Conservation (phyloP, 148 eudicot species). For the Spergularia marina region DNA sequence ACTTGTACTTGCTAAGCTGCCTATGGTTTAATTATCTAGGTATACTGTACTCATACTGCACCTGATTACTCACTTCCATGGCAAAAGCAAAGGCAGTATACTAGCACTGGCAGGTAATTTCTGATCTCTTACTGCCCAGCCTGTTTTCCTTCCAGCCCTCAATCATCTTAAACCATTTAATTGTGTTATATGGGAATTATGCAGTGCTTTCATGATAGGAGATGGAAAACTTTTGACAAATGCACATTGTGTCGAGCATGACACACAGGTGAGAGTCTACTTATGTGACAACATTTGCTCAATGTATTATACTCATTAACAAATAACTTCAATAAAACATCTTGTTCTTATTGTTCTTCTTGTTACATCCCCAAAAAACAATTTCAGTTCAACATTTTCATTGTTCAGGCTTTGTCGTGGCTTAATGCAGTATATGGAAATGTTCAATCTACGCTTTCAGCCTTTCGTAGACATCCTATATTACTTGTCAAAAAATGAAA, state of each 20-base stretch:
- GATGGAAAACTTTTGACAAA: constrained; percentile 95
- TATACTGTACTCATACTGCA: constrained; percentile 89
- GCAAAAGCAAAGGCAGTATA: constrained; percentile 93
- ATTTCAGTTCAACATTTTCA: constrained; percentile 1
- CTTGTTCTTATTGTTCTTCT: background rate
- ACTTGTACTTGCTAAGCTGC: background rate
- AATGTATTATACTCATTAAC: background rate
- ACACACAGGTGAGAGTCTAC: constrained; percentile 64
- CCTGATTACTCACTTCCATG: constrained; percentile 98
- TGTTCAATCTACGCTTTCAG: no score
- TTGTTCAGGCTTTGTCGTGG: background rate
- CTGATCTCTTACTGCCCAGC: constrained; percentile 2
- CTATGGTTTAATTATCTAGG: constrained; percentile 43
- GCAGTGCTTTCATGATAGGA: constrained; percentile 98
- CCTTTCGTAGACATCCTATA: no score
- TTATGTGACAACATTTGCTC: background rate
- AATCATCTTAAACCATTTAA: background rate
- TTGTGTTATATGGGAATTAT: constrained; percentile 23
- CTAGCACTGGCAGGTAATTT: constrained; percentile 92
- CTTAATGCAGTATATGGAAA: background rate
- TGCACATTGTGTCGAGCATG: constrained; percentile 96
- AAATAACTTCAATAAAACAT: background rate
- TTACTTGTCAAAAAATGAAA: no score
- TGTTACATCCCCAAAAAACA: background rate
- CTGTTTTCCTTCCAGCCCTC: background rate